A percentile compares a stretch with the other conserved stretches of the same genome.
Evolutionary conservation across 495 filamentous ascomycete genomes (phyloP).

Genomic region (Talaromyces wortmannii): DNA sequence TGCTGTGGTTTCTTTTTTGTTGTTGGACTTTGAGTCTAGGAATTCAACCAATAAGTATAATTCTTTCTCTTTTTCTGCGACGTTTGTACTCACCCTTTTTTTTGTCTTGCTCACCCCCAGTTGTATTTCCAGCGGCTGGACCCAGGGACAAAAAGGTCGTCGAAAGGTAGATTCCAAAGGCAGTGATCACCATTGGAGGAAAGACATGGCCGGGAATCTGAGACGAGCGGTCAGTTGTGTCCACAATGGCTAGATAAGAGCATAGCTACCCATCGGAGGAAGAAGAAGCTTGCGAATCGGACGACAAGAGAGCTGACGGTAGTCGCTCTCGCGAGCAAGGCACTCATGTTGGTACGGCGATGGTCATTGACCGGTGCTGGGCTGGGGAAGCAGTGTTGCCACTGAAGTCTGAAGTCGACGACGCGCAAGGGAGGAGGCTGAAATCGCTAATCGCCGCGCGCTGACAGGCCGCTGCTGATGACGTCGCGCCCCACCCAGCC

Average conservation of each 20-base stretch:
- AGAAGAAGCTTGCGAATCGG: conserved; percentile 59
- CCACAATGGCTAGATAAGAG: not conserved
- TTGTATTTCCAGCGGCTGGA: conserved; percentile 10
- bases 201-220: conserved; percentile 60
- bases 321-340: conserved; percentile 8
- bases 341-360: not conserved
- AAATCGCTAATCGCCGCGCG: too few species aligned
- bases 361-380: not conserved
- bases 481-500: too few species aligned
- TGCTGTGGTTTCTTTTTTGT: conserved; percentile 13
- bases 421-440: too few species aligned
- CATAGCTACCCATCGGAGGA: conserved; percentile 74
- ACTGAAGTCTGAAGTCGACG: too few species aligned
- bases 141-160: conserved; percentile 37
- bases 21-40: conserved; percentile 27
- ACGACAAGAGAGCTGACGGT: conserved; percentile 54
- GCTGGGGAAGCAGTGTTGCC: too few species aligned
- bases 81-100: conserved; percentile 1
- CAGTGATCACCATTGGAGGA: conserved; percentile 59
- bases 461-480: too few species aligned
- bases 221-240: conserved; percentile 6
- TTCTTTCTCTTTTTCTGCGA: not conserved
- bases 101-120: not conserved
- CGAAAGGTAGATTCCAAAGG: conserved; percentile 66
- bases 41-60: not conserved